A percentile compares a stretch with the other conserved stretches of the same genome.
phyloP scores from a whole-genome alignment of 129 eudicot genomes.

The Centrapalus pauciflorus region DNA sequence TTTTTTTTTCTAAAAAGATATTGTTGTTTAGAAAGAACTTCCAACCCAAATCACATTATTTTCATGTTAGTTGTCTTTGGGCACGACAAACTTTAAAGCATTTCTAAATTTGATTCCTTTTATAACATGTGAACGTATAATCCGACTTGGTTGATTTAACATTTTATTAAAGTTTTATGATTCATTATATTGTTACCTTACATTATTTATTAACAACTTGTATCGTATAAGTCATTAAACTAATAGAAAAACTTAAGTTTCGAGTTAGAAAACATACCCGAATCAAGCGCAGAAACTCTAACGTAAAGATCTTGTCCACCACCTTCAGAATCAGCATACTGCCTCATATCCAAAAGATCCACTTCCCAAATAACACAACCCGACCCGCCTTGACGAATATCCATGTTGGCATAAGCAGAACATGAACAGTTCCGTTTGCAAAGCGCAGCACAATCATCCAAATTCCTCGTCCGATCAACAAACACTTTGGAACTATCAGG shows the following conservation, averaged over 20 bases:
- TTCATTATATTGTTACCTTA: not conserved
- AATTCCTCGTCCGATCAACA: conserved; percentile 37
- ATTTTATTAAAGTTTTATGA: too few species aligned
- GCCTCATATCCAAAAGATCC: conserved; percentile 69
- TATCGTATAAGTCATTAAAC: not conserved
- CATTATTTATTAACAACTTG: not conserved
- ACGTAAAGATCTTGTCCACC: conserved; percentile 66
- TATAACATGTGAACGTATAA: too few species aligned
- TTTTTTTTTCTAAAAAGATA: not conserved
- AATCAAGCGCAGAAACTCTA: conserved; percentile 57
- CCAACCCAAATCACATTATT: conserved; percentile 18
- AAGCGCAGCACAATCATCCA: conserved; percentile 36
- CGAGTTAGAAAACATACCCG: conserved; percentile 39
- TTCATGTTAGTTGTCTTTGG: conserved; percentile 1
- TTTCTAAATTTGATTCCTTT: too few species aligned
- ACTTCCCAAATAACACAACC: conserved; percentile 71
- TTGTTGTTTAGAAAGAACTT: not conserved
- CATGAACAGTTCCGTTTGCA: conserved; percentile 59
- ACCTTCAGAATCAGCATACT: conserved; percentile 56
- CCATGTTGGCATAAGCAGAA: conserved; percentile 41
- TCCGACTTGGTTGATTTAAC: too few species aligned
- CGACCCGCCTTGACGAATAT: conserved; percentile 42
- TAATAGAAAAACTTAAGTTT: not conserved
- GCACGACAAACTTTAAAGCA: not conserved
- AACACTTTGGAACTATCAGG: conserved; percentile 47